phyloP scores from a whole-genome alignment of 495 filamentous ascomycete genomes.

The Durotheca rogersii region DNA sequence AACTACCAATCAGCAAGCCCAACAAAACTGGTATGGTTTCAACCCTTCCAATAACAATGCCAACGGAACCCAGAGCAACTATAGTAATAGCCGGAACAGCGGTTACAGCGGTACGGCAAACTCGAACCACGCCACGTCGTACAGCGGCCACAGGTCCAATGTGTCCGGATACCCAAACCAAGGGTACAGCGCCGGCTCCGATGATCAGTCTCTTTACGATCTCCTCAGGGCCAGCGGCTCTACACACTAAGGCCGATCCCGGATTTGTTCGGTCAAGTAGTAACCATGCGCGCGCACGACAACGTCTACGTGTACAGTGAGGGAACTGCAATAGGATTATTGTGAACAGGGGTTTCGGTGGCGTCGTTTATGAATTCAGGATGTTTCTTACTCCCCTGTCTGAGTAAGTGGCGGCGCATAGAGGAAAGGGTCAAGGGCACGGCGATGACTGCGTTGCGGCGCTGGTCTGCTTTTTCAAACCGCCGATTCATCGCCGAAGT shows the following conservation, averaged over 20 bases:
- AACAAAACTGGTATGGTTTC: slow-evolving; percentile 34
- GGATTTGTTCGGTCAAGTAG: neutral
- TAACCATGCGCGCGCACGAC: no score
- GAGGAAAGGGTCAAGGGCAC: no score
- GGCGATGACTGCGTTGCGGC: no score
- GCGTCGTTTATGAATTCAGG: no score
- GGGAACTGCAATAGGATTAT: no score
- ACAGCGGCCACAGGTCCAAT: slow-evolving; percentile 24
- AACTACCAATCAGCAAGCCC: slow-evolving; percentile 23
- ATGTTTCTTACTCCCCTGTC: no score
- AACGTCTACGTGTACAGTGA: no score
- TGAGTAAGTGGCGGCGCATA: no score
- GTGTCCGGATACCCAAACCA: slow-evolving; percentile 21
- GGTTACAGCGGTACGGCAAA: slow-evolving; percentile 11
- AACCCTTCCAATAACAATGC: slow-evolving; percentile 11
- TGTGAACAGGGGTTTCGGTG: no score
- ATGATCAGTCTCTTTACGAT: slow-evolving; percentile 34
- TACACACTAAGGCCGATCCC: slow-evolving; percentile 14
- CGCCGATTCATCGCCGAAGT: no score
- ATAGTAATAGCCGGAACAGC: slow-evolving; percentile 20
- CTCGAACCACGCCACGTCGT: slow-evolving; percentile 13
- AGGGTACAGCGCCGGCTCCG: slow-evolving; percentile 16
- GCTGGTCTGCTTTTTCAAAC: no score
- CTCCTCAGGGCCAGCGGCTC: slow-evolving; percentile 23
- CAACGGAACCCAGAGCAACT: slow-evolving; percentile 20